Base-by-base conservation (phyloP, 1,139 yeast species). In the Saccharomycopsis crataegensis region DNA sequence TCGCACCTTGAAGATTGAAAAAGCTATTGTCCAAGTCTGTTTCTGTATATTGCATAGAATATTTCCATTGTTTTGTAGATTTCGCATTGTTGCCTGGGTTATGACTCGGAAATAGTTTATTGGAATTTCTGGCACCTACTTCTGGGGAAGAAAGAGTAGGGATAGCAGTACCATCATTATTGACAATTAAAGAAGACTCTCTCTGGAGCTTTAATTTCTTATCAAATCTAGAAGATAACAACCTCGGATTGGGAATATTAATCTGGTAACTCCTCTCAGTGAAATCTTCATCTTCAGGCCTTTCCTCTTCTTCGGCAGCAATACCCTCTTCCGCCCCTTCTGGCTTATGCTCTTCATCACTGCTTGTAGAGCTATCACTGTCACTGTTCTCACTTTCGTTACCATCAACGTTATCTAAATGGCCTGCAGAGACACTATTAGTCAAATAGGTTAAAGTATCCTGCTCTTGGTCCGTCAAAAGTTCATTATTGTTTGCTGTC, bases 201-300 rank as follows among this genome's bases (percentile, higher is more conserved):
- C 52, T 33, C 36, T 54, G 57, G 12, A 54, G 52, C 28, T 46
- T 41, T n/a, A 54, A 32, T 33, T 54, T 54, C 40, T 48, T 51
- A 3, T 49, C 48, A 14, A 51, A 48, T 43, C 57, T 44, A 12
- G 57, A 48, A 6, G 49, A 22, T 8, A 46, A 16, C 7, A 14
- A 8, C 14, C 36, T 49, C 3, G 55, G 42, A n/a, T 45, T 52
- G n/a, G 55, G 55, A 9, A 49, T 32, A 32, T 44, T 37, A 12
- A 54, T 17, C 31, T 49, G 50, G 11, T 22, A 28, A 34, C 41
- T 40, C 16, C 22, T 12, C 28, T 22, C 4, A 14, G 41, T 37
- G 41, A 3, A 37, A 4, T 37, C 41, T 14, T 37, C 41, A 14
- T 37, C 41, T 14, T 43, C 41, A 37, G n/a, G 14, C 16, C 16